A percentile compares a stretch with the other conserved stretches of the same genome.
These are phyloP conservation scores for Pulveroboletus sp. DNA, from an alignment of 768 basidiomycete species.

Conservation along the genomic window DNA sequence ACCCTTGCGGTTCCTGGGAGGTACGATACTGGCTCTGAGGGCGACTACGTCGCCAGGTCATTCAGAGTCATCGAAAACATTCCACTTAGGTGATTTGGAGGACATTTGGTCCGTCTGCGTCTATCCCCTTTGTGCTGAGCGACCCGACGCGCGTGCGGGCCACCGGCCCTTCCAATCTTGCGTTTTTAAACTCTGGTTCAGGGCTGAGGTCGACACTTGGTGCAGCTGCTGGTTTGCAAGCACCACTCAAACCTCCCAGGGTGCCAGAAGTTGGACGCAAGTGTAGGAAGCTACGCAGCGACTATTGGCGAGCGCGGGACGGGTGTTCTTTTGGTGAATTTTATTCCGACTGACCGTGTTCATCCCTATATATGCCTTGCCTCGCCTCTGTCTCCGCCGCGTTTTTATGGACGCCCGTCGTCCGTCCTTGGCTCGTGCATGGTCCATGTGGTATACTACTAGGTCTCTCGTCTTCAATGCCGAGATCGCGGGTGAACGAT, in stretches of 20 bases:
- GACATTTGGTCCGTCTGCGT: not conserved
- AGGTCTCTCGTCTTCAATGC: conserved; percentile 78
- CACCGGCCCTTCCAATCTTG: not conserved
- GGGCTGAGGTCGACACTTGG: not conserved
- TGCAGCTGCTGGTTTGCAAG: conserved; percentile 37
- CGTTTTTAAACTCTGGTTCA: not conserved
- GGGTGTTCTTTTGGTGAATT: conserved; percentile 45
- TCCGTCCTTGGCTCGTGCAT: not conserved
- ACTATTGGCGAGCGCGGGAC: conserved; percentile 47
- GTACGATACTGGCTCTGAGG: conserved; percentile 18
- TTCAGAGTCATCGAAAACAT: conserved; percentile 25
- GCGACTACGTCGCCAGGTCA: conserved; percentile 8
- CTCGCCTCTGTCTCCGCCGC: too few species aligned
- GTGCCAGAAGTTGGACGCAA: conserved; percentile 51
- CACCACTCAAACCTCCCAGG: conserved; percentile 31
- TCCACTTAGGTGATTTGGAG: conserved; percentile 16
- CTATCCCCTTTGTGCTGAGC: not conserved
- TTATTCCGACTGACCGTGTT: conserved; percentile 1
- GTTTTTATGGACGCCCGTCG: not conserved
- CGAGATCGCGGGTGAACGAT: conserved; percentile 66
- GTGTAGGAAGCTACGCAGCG: conserved; percentile 61
- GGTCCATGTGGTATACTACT: conserved; percentile 53
- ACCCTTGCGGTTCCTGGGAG: not conserved
- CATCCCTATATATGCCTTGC: not conserved
- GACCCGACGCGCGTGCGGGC: not conserved